phyloP scores from a whole-genome alignment of 139 green algal species.

The Spirogloea muscicola region DNA sequence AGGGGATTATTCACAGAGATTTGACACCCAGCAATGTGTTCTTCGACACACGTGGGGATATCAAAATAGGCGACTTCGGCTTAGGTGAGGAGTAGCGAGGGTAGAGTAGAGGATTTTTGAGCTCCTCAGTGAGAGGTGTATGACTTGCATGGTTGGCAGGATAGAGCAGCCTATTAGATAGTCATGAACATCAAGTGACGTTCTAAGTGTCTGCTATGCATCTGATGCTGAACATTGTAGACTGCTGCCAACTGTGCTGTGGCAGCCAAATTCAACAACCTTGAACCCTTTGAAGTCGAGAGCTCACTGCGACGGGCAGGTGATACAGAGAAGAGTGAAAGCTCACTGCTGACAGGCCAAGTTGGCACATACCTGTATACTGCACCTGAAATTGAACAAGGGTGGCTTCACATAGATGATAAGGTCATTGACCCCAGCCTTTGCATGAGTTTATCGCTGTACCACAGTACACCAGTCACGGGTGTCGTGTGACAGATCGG shows the following conservation, averaged over 20 bases:
- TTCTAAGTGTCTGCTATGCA: not conserved
- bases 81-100: constrained; percentile 62
- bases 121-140: not conserved
- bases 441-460: too few relatives aligned
- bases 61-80: constrained; percentile 96
- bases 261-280: constrained; percentile 57
- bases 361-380: constrained; percentile 49
- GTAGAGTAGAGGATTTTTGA: too few relatives aligned
- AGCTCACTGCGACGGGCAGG: not conserved
- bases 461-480: too few relatives aligned
- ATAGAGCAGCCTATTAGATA: not conserved
- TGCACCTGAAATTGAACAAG: constrained; percentile 41
- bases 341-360: not conserved
- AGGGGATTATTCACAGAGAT: constrained; percentile 64
- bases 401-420: constrained; percentile 51
- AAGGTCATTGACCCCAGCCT: constrained; percentile 61
- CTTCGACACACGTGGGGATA: constrained; percentile 82
- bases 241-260: not conserved
- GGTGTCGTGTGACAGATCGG: not conserved
- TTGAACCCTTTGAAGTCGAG: not conserved
- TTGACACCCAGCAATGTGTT: constrained; percentile 97
- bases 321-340: not conserved
- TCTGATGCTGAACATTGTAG: not conserved
- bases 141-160: not conserved
- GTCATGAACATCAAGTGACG: not conserved